phyloP scores from a whole-genome alignment of 2,329 filamentous ascomycete species.

The Stachybotrys chartarum region DNA sequence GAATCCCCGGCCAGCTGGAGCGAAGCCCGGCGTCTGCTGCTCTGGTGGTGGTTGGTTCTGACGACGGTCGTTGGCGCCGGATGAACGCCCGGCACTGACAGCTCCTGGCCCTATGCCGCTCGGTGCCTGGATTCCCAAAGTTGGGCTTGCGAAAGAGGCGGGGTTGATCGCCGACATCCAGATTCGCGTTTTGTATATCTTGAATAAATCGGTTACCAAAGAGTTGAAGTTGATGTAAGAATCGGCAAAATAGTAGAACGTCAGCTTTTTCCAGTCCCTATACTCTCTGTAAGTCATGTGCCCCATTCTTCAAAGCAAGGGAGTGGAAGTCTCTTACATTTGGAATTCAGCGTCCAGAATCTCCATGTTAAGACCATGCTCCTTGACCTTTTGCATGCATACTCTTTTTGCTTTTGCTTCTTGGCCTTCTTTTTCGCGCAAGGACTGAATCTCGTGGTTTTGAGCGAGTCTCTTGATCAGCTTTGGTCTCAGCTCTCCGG shows the following conservation, averaged over 20 bases:
- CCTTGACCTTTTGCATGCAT: slow-evolving; percentile 92
- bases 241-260: slow-evolving; percentile 98
- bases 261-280: slow-evolving; percentile 98
- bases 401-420: slow-evolving; percentile 96
- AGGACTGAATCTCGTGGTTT: slow-evolving; percentile 77
- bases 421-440: slow-evolving; percentile 93
- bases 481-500: slow-evolving; percentile 83
- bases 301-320: not conserved
- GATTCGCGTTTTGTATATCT: slow-evolving; percentile 98
- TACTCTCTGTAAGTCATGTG: not conserved
- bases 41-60: slow-evolving; percentile 31
- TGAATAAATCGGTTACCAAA: slow-evolving; percentile 94
- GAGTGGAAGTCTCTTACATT: slow-evolving; percentile 59
- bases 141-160: slow-evolving; percentile 81
- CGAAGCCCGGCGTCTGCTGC: slow-evolving; percentile 27
- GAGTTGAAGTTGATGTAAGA: slow-evolving; percentile 99
- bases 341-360: slow-evolving; percentile 98
- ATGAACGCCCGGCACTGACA: slow-evolving; percentile 48
- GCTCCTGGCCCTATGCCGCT: slow-evolving; percentile 60
- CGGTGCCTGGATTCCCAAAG: slow-evolving; percentile 62
- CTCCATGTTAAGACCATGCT: slow-evolving; percentile 95
- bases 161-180: slow-evolving; percentile 99
- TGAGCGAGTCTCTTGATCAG: slow-evolving; percentile 94
- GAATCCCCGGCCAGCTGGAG: slow-evolving; percentile 31
- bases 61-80: slow-evolving; percentile 36